Evolutionary conservation across 2,329 filamentous ascomycete species (phyloP).

Genomic region (Fusarium sp.): DNA sequence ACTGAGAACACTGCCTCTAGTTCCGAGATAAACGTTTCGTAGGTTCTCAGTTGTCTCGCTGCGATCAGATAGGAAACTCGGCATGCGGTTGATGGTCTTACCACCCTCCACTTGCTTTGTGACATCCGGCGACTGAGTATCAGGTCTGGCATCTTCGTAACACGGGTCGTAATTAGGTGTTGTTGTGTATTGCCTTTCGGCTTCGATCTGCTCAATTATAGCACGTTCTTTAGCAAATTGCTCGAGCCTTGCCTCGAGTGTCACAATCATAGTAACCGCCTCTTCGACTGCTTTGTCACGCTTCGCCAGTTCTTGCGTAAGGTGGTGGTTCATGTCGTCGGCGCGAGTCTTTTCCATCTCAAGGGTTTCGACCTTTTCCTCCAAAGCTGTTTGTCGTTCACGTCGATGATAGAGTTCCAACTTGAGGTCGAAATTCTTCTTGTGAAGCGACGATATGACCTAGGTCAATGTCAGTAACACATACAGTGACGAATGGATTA

Average conservation of each 20-base stretch:
- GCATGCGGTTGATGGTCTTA: constrained; percentile 65
- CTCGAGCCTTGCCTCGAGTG: constrained; percentile 69
- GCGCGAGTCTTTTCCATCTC: constrained; percentile 65
- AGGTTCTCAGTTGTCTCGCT: constrained; percentile 70
- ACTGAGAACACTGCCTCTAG: constrained; percentile 60
- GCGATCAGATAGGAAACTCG: constrained; percentile 71
- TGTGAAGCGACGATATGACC: constrained; percentile 75
- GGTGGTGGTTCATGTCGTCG: constrained; percentile 66
- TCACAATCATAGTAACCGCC: constrained; percentile 75
- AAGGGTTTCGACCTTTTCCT: constrained; percentile 66
- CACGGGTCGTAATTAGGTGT: constrained; percentile 48
- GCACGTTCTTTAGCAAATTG: constrained; percentile 64
- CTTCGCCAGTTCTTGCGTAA: constrained; percentile 71
- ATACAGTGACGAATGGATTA: no score
- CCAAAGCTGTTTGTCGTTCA: constrained; percentile 69
- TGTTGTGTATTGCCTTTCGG: constrained; percentile 51
- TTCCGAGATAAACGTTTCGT: constrained; percentile 67
- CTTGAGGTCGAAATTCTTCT: constrained; percentile 82
- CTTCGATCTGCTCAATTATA: constrained; percentile 63
- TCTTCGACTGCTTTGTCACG: constrained; percentile 77
- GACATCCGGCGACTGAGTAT: constrained; percentile 31
- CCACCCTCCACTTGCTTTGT: constrained; percentile 46
- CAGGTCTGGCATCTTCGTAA: constrained; percentile 39
- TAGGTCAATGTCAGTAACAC: constrained; percentile 47
- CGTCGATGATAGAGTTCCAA: constrained; percentile 76